Evolutionary conservation across 1,284 basidiomycete species (phyloP).

Genomic region (Melampsora allii-populina): DNA sequence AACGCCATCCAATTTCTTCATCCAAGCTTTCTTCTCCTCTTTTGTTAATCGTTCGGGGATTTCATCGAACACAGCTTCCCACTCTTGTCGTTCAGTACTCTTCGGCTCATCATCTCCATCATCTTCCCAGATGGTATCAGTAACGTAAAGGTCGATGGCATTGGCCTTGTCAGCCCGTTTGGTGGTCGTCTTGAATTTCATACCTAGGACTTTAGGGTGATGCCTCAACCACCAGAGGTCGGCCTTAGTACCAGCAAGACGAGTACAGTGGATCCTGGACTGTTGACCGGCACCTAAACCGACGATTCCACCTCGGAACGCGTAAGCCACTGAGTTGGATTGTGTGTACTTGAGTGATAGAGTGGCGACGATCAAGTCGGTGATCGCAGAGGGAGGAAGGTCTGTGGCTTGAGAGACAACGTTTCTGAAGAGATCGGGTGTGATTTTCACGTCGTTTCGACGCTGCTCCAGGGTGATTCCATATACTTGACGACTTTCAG

Average conservation of each 20-base stretch:
- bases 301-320: slow-evolving; percentile 85
- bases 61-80: slow-evolving; percentile 82
- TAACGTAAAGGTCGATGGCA: slow-evolving; percentile 94
- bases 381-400: slow-evolving; percentile 70
- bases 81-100: slow-evolving; percentile 71
- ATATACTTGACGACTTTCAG: slow-evolving; percentile 94
- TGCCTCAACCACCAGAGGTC: slow-evolving; percentile 99
- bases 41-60: slow-evolving; percentile 66
- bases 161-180: slow-evolving; percentile 98
- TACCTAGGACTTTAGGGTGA: slow-evolving; percentile 81
- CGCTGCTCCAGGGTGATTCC: slow-evolving; percentile 87
- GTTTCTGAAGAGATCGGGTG: slow-evolving; percentile 75
- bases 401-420: slow-evolving; percentile 83
- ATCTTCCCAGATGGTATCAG: slow-evolving; percentile 70
- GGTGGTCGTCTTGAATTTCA: slow-evolving; percentile 95
- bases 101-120: slow-evolving; percentile 60
- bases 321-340: slow-evolving; percentile 97
- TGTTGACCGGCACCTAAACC: slow-evolving; percentile 98
- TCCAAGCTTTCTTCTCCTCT: slow-evolving; percentile 72
- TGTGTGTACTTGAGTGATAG: slow-evolving; percentile 98
- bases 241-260: slow-evolving; percentile 94
- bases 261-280: slow-evolving; percentile 98
- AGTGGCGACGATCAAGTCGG: slow-evolving; percentile 88
- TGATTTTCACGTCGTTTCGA: slow-evolving; percentile 87
- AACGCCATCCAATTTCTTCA: slow-evolving; percentile 71